Conservation (phyloP, 2,329 filamentous ascomycete genomes). For the Diaporthe sp. region DNA sequence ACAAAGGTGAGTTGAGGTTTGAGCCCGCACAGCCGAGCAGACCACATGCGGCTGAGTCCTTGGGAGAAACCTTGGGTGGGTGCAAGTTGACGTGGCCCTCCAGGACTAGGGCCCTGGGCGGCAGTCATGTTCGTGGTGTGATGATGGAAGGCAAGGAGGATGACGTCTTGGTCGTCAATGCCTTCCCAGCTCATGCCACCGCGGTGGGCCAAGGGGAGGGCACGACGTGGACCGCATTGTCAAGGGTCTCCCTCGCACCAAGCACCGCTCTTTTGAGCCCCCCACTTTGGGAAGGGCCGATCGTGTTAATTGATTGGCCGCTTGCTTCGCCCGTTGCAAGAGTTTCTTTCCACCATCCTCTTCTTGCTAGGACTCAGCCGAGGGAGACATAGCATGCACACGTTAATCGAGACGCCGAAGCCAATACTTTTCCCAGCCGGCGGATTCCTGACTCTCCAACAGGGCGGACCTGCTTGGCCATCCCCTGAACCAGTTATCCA, state of each 20-base stretch:
- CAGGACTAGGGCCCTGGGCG: conserved; percentile 22
- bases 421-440: neutral
- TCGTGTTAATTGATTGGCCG: conserved; percentile 32
- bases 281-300: conserved; percentile 19
- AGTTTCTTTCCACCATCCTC: neutral
- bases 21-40: conserved; percentile 7
- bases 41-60: conserved; percentile 17
- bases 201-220: conserved; percentile 21
- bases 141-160: conserved; percentile 10
- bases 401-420: neutral
- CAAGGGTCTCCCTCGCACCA: conserved; percentile 23
- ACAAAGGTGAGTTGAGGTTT: neutral
- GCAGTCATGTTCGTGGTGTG: conserved; percentile 4
- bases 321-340: neutral
- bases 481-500: conserved; percentile 16
- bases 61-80: neutral
- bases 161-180: conserved; percentile 34
- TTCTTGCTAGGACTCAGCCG: neutral
- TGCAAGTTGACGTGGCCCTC: conserved; percentile 22
- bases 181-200: conserved; percentile 11
- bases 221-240: conserved; percentile 20
- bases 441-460: conserved; percentile 14
- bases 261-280: neutral
- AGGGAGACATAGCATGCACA: neutral
- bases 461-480: conserved; percentile 1